Base-by-base conservation (phyloP, 768 basidiomycete genomes). In the Lentinula sp. region DNA sequence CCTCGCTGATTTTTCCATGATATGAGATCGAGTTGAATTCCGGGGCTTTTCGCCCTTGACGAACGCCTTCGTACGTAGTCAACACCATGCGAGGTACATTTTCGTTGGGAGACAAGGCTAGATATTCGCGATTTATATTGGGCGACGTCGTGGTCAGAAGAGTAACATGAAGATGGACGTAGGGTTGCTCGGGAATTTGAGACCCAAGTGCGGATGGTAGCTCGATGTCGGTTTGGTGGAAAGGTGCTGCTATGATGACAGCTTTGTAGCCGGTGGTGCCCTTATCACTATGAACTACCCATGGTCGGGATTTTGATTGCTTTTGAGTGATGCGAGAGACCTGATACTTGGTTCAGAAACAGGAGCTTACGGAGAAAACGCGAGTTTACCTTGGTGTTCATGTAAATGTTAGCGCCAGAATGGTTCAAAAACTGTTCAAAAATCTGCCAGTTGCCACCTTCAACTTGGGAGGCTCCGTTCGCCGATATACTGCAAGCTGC, bases 1-100 rank as follows among this genome's bases (percentile, higher is more conserved):
- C 76, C 34, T 82, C 77, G 50, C 74, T 73, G 18, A 87, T 73
- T 43, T 71, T 74, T 2, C 87, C 87, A 64, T 88, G 90, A 73
- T 95, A 97, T 8, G 87, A 86, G 45, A 97, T 72, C 0, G 91
- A 93, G 66, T 92, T 93, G 76, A 98, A 97, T 62, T 90, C 87
- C 1, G 94, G 90, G 57, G 80, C 80, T 16, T 76, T 76, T 10
- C 79, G 80, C 4, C 82, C 81, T n/a, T 74, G 71, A 37, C 83
- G 74, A 32, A 74, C 75, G n/a, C 86, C 83, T 18, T 85, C 80
- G 59, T 81, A 79, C 0, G 90, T 88, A 6, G 94, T 94, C 57
- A 97, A 74, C 64, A 96, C 76, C 68, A 83, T 82, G 16, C 72
- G 75, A 0, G 95, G 91, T 1, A 85, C 73, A 32, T 69, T 69